phyloP scores from a whole-genome alignment of 2,329 filamentous ascomycete species.

The Penicillium paneum region DNA sequence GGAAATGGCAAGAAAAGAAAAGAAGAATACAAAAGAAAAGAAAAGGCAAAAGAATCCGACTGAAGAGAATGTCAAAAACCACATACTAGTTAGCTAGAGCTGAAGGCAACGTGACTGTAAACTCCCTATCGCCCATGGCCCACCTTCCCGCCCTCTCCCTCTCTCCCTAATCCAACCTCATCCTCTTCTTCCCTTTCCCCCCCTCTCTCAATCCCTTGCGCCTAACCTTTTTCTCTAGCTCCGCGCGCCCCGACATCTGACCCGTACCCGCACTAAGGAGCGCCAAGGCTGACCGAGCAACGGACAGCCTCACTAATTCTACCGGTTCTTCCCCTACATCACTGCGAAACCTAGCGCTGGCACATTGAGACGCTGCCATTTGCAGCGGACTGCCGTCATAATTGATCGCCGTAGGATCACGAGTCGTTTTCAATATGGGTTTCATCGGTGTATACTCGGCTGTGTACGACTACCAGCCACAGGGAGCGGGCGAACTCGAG shows the following conservation, averaged over 20 bases:
- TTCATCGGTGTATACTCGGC: conserved; percentile 90
- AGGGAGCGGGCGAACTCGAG: conserved; percentile 78
- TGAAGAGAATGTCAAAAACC: not conserved
- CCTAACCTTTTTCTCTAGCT: conserved; percentile 1
- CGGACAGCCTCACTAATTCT: conserved; percentile 19
- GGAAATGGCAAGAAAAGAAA: not conserved
- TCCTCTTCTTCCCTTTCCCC: not conserved
- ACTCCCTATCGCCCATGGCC: conserved; percentile 24
- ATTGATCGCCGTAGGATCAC: not conserved
- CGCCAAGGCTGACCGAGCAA: conserved; percentile 25
- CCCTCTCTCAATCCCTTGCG: not conserved
- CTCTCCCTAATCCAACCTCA: conserved; percentile 19
- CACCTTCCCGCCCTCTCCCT: conserved; percentile 22
- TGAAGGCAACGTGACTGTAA: conserved; percentile 26
- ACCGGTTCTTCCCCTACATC: conserved; percentile 10
- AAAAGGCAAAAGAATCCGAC: not conserved
- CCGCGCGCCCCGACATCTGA: not conserved
- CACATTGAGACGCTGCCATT: conserved; percentile 9
- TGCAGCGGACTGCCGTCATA: conserved; percentile 8
- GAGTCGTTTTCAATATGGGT: conserved; percentile 59
- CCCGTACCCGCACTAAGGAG: conserved; percentile 6
- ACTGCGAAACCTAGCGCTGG: conserved; percentile 12
- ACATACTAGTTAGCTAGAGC: not conserved
- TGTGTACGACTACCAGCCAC: conserved; percentile 87
- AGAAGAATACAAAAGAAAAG: not conserved